Percentiles rank a stretch among this genome's conserved stretches.
Conservation (phyloP, 768 basidiomycete genomes). For the Pleurotus salmoneostramineus region DNA sequence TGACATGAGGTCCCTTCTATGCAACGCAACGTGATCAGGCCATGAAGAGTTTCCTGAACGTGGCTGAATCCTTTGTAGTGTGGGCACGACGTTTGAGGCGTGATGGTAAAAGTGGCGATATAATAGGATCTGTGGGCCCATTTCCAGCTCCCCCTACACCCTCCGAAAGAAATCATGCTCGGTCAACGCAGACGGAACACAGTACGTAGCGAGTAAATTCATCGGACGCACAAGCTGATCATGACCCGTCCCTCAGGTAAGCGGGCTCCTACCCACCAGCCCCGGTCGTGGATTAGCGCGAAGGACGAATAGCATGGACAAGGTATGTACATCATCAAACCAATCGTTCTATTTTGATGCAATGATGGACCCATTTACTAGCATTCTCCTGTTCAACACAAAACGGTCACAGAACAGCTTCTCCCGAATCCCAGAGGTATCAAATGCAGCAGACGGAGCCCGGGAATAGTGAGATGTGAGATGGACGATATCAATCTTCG, state of each 20-base stretch:
- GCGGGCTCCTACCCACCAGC: background rate
- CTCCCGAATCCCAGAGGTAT: constrained; percentile 10
- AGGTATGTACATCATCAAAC: background rate
- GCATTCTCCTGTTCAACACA: background rate
- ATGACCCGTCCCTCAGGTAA: background rate
- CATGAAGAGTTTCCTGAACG: background rate
- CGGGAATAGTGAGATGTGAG: constrained; percentile 6
- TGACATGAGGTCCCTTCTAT: background rate
- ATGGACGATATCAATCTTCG: constrained; percentile 10
- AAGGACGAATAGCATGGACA: constrained; percentile 6
- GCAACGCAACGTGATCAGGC: background rate
- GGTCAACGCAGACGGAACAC: background rate
- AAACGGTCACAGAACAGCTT: constrained; percentile 11
- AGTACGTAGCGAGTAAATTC: background rate
- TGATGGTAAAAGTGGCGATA: background rate
- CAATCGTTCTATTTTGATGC: background rate
- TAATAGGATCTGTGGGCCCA: background rate
- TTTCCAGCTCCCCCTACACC: background rate
- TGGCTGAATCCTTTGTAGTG: background rate
- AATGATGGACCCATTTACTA: background rate
- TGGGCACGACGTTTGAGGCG: background rate
- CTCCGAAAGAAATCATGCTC: background rate
- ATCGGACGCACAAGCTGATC: background rate
- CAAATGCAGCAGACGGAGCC: background rate
- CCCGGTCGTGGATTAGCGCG: background rate